Conservation (phyloP, 2,329 filamentous ascomycete genomes). For the Colletotrichum orchidophilum region DNA sequence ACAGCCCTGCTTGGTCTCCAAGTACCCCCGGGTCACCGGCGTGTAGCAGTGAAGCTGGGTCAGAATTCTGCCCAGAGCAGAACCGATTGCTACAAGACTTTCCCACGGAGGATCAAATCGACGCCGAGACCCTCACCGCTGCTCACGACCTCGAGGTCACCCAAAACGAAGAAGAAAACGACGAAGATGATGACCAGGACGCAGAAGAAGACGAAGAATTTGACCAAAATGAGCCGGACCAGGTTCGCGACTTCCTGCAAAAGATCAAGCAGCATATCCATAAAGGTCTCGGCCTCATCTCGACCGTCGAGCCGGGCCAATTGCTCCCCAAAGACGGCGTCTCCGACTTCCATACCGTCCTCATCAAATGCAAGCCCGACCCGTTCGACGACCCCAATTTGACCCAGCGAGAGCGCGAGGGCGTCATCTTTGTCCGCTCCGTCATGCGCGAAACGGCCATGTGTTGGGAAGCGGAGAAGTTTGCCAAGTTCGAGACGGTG, state of each 20-base stretch:
- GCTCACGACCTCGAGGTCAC: not conserved
- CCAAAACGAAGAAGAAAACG: not conserved
- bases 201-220: not conserved
- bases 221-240: slow-evolving; percentile 14
- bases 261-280: slow-evolving; percentile 38
- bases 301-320: slow-evolving; percentile 19
- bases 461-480: slow-evolving; percentile 36
- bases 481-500: slow-evolving; percentile 35
- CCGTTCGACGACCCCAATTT: not conserved
- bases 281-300: slow-evolving; percentile 36
- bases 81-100: not conserved
- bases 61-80: not conserved
- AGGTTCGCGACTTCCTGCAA: slow-evolving; percentile 29
- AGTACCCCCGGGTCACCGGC: not conserved
- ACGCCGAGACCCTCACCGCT: not conserved
- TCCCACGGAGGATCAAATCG: not conserved
- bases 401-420: slow-evolving; percentile 6
- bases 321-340: slow-evolving; percentile 7
- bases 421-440: slow-evolving; percentile 26
- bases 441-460: slow-evolving; percentile 37
- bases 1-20: not conserved
- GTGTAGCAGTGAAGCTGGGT: not conserved
- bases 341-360: slow-evolving; percentile 36
- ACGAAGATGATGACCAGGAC: not conserved
- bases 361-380: slow-evolving; percentile 35